Conservation (phyloP, 176 grass and related monocot species). For the Saccharum officinarum region DNA sequence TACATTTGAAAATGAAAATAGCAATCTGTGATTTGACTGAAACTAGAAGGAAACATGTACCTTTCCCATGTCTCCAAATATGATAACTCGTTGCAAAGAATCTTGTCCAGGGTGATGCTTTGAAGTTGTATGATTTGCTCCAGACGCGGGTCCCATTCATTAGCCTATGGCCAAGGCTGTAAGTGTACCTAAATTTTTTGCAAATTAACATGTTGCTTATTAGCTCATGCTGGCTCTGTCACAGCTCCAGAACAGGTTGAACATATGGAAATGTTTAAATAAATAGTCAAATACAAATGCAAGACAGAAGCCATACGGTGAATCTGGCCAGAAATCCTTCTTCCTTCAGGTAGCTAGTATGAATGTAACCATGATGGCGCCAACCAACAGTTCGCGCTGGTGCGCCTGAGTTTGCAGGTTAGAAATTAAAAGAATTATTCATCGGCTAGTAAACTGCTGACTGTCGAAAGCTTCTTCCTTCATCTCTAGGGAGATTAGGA, state of each 20-base stretch:
- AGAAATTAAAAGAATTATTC: not conserved
- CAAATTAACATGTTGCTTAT: not conserved
- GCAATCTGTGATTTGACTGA: not conserved
- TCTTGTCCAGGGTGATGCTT: conserved; percentile 81
- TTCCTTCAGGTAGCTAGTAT: conserved; percentile 92
- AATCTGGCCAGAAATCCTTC: conserved; percentile 86
- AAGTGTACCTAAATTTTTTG: conserved; percentile 66
- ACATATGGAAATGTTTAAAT: no score
- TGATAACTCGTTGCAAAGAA: conserved; percentile 76
- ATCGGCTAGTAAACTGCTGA: not conserved
- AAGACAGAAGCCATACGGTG: conserved; percentile 46
- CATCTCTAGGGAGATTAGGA: not conserved
- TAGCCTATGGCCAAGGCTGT: conserved; percentile 75
- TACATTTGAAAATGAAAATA: not conserved
- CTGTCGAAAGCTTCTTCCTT: not conserved
- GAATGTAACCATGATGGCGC: conserved; percentile 93
- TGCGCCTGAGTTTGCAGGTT: conserved; percentile 54
- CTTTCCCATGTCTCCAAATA: conserved; percentile 98
- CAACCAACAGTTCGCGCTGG: conserved; percentile 87
- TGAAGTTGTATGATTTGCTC: conserved; percentile 76
- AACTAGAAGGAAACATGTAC: conserved; percentile 38
- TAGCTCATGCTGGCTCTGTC: no score
- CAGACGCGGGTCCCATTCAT: conserved; percentile 59
- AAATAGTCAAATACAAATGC: not conserved
- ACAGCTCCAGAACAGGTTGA: no score